Evolutionary conservation across 2,329 filamentous ascomycete species (phyloP), one percentile per base, ranked within the genome.

Genomic region (Alternaria sp.): DNA sequence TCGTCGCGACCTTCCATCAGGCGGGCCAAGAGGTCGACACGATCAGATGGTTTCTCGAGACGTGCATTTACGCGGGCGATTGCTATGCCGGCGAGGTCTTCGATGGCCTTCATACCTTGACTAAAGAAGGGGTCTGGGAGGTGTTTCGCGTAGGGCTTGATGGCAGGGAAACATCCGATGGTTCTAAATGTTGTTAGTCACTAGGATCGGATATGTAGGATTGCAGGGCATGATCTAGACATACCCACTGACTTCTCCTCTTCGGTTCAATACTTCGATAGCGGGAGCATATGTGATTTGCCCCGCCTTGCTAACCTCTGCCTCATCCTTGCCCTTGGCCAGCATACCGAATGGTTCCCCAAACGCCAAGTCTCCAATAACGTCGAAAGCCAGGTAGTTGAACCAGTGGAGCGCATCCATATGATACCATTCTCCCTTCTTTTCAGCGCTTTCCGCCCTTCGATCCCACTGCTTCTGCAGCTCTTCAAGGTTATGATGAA

Each of bases 1-100:
- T 92, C 90, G 76, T 97, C 92, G 58, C 91, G 89, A 49, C 92
- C 93, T 79, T 96, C 91, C 88, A 96, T 94, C 10, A 97, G 83
- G 2, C 92, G 86, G 1, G 91, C 89, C 5, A 97, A 88, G 1
- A 97, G 85, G 72, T 97, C 93, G 50, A 90, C 89, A 63, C 93
- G 90, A 36, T 87, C 85, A 22, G 87, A 84, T 48, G 76, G 74
- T 30, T 71, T 69, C 20, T 91, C 89, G 1, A 97, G 83, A 16
- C 93, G 87, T 18, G 87, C 84, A 66, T 89, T 89, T 51, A 97
- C 94, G 5, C 92, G 86, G 1, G 93, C 92, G 57, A 94, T 90
- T 30, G 93, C 94, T 67, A 97, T 97, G 41, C 93, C 93, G 0
- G 93, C 92, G 2, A 97, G 86, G 71, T 92, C 89, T 73, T 93